These are phyloP conservation scores for Chaetothyriales sp. DNA, from an alignment of 2,329 filamentous ascomycete genomes.

Conservation along the genomic window DNA sequence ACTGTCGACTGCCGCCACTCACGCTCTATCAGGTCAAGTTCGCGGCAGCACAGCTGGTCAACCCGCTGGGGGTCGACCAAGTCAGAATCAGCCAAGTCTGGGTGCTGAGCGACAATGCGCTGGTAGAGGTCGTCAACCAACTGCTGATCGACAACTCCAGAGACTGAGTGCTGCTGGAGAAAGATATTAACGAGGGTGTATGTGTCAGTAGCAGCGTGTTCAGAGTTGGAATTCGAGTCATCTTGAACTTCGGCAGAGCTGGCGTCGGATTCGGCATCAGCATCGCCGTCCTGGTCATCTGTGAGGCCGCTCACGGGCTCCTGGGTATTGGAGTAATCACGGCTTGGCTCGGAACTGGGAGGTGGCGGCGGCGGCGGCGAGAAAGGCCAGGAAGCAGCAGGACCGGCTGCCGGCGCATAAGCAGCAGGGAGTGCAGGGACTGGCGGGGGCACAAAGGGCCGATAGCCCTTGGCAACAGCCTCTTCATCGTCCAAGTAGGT, in stretches of 20 bases:
- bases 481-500: constrained; percentile 27
- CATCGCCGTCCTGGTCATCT: neutral
- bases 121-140: constrained; percentile 17
- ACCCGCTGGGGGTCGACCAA: constrained; percentile 41
- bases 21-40: constrained; percentile 21
- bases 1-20: neutral
- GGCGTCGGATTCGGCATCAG: neutral
- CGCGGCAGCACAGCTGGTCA: constrained; percentile 40
- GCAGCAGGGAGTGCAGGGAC: constrained; percentile 12
- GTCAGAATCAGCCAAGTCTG: constrained; percentile 37
- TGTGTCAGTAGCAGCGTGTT: constrained; percentile 12
- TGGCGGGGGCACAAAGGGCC: constrained; percentile 17
- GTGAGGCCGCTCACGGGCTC: neutral
- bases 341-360: neutral
- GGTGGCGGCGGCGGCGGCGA: neutral
- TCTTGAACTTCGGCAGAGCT: neutral
- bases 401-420: constrained; percentile 4
- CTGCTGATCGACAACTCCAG: constrained; percentile 22
- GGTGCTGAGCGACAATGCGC: constrained; percentile 33
- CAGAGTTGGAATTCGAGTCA: constrained; percentile 4
- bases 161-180: constrained; percentile 14
- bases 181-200: constrained; percentile 17
- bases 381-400: neutral
- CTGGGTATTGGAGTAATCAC: no score
- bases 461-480: constrained; percentile 23